Conservation (phyloP, 2,329 filamentous ascomycete genomes). For the Penicillium sp. region DNA sequence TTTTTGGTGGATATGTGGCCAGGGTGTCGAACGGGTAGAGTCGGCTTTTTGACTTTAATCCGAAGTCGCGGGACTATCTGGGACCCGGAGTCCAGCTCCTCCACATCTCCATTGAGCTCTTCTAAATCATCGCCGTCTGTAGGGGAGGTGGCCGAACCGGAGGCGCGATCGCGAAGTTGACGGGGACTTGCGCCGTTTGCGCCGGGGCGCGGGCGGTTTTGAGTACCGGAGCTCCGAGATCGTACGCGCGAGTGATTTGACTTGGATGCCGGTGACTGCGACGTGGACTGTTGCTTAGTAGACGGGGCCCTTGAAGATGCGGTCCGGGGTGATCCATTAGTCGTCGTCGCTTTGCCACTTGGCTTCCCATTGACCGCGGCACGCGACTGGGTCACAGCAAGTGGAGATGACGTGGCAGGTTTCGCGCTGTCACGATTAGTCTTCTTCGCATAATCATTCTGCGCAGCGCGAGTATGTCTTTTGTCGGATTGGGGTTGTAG, state of each 20-base stretch:
- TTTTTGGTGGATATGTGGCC: constrained; percentile 53
- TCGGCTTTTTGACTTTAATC: constrained; percentile 57
- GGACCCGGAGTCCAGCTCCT: constrained; percentile 24
- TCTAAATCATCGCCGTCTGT: constrained; percentile 13
- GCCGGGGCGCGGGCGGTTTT: constrained; percentile 21
- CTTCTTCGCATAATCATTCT: constrained; percentile 38
- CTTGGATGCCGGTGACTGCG: constrained; percentile 34
- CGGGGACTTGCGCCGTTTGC: constrained; percentile 30
- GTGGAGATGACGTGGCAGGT: constrained; percentile 35
- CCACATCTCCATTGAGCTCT: constrained; percentile 15
- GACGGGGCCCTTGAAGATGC: constrained; percentile 26
- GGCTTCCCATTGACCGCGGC: constrained; percentile 36
- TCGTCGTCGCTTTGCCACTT: constrained; percentile 31
- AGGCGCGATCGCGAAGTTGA: constrained; percentile 31
- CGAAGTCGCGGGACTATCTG: constrained; percentile 42
- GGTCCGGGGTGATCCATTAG: constrained; percentile 38
- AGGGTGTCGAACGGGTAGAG: constrained; percentile 56
- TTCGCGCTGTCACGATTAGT: constrained; percentile 30
- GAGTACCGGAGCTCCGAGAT: constrained; percentile 34
- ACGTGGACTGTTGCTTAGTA: constrained; percentile 25
- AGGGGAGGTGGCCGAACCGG: constrained; percentile 28
- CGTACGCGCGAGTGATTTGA: constrained; percentile 31
- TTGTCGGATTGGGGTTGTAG: constrained; percentile 53
- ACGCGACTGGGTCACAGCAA: constrained; percentile 33
- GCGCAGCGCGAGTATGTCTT: constrained; percentile 49